Evolutionary conservation across 2,329 filamentous ascomycete species (phyloP).

Genomic region (Cyphellophora attinorum): DNA sequence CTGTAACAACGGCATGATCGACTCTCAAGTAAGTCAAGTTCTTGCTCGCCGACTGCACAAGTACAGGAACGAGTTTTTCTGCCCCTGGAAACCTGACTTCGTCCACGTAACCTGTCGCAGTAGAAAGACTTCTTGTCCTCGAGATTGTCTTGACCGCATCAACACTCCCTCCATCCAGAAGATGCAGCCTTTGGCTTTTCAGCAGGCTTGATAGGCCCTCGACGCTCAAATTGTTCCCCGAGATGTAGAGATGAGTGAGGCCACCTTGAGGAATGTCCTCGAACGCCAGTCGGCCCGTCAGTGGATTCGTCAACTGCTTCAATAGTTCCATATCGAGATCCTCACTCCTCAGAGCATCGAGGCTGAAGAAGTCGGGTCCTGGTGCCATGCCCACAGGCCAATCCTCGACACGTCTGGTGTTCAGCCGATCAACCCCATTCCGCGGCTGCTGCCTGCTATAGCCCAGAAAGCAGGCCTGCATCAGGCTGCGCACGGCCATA

Average conservation of each 20-base stretch:
- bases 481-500: conserved; percentile 39
- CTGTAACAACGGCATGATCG: conserved; percentile 45
- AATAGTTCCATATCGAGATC: conserved; percentile 45
- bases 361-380: conserved; percentile 28
- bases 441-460: conserved; percentile 19
- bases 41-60: conserved; percentile 37
- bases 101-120: conserved; percentile 14
- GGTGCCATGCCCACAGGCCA: conserved; percentile 23
- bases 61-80: conserved; percentile 44
- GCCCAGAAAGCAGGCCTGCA: conserved; percentile 41
- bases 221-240: conserved; percentile 45
- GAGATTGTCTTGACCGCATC: conserved; percentile 21
- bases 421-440: conserved; percentile 5
- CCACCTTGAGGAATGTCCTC: conserved; percentile 46
- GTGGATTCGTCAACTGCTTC: conserved; percentile 36
- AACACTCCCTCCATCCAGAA: conserved; percentile 46
- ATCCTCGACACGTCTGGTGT: conserved; percentile 21
- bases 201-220: conserved; percentile 47
- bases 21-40: conserved; percentile 45
- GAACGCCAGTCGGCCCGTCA: conserved; percentile 44
- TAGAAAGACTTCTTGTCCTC: conserved; percentile 11
- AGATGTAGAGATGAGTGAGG: conserved; percentile 51
- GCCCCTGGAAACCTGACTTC: conserved; percentile 35
- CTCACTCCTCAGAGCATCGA: conserved; percentile 32
- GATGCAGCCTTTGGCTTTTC: conserved; percentile 41